Evolutionary conservation across 2,329 filamentous ascomycete species (phyloP).

Genomic region (Phyllosticta citriasiana): DNA sequence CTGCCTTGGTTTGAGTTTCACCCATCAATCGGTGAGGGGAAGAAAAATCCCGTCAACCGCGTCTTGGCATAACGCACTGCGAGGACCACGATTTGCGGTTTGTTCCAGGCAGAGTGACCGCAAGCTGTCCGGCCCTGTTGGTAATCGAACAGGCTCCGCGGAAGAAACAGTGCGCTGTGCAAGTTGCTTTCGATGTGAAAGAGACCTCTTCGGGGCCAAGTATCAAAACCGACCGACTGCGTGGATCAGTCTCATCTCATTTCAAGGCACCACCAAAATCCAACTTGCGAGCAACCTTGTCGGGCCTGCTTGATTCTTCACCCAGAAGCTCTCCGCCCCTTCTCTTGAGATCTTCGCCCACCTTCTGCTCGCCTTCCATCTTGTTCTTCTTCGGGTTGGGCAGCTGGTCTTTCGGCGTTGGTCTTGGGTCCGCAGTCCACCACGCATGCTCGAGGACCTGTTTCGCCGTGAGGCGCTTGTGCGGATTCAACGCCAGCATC

Average conservation of each 20-base stretch:
- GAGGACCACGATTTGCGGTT: too few relatives aligned
- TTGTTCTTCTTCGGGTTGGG: constrained; percentile 59
- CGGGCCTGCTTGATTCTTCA: constrained; percentile 42
- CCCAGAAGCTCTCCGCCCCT: constrained; percentile 63
- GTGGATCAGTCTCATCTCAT: not conserved
- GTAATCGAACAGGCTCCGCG: too few relatives aligned
- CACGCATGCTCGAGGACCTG: constrained; percentile 73
- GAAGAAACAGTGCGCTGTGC: too few relatives aligned
- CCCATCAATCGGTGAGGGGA: too few relatives aligned
- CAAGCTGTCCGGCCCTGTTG: too few relatives aligned
- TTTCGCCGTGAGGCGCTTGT: constrained; percentile 66
- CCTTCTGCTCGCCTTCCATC: constrained; percentile 47
- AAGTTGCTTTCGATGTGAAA: too few relatives aligned
- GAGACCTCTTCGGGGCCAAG: not conserved
- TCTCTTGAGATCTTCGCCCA: constrained; percentile 74
- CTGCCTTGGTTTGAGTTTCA: too few relatives aligned
- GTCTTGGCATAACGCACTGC: too few relatives aligned
- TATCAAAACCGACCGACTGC: not conserved
- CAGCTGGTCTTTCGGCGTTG: constrained; percentile 71
- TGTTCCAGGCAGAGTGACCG: too few relatives aligned
- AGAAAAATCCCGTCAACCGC: too few relatives aligned
- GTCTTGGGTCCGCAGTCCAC: constrained; percentile 76
- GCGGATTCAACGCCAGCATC: constrained; percentile 79
- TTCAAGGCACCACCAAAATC: not conserved
- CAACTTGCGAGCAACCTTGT: constrained; percentile 54